Conservation (phyloP, 2,329 filamentous ascomycete species). For the Verticillium nonalfalfae region DNA sequence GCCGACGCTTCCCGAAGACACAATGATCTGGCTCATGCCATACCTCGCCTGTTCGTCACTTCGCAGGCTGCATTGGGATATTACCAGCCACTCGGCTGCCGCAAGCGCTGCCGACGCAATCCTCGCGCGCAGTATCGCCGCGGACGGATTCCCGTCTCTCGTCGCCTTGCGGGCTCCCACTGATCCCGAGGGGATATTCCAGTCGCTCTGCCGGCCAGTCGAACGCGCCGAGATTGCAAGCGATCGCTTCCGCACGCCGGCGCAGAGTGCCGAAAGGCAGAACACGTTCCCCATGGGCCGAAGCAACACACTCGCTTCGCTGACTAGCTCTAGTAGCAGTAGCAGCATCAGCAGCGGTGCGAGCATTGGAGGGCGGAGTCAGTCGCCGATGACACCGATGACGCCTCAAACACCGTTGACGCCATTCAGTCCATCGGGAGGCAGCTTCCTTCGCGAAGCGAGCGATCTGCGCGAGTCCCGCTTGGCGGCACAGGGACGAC, state of each 20-base stretch:
- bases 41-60: conserved; percentile 53
- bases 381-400: background rate
- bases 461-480: conserved; percentile 47
- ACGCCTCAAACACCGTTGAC: conserved; percentile 26
- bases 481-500: conserved; percentile 57
- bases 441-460: conserved; percentile 19
- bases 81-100: conserved; percentile 41
- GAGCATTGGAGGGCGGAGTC: background rate
- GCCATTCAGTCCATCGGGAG: conserved; percentile 19
- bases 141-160: conserved; percentile 57
- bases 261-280: background rate
- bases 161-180: conserved; percentile 55
- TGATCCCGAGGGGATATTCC: conserved; percentile 64
- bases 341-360: conserved; percentile 9
- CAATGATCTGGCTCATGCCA: conserved; percentile 56
- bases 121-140: conserved; percentile 56
- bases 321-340: conserved; percentile 2
- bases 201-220: conserved; percentile 60
- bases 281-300: conserved; percentile 1
- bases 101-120: conserved; percentile 51
- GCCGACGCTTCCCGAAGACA: conserved; percentile 47
- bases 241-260: conserved; percentile 35
- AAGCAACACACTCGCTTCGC: background rate
- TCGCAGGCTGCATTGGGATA: conserved; percentile 56
- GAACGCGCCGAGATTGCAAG: conserved; percentile 44